These are phyloP conservation scores for Umbelopsis sp. DNA, from an alignment of 371 early-diverging fungal species.

Conservation along the genomic window DNA sequence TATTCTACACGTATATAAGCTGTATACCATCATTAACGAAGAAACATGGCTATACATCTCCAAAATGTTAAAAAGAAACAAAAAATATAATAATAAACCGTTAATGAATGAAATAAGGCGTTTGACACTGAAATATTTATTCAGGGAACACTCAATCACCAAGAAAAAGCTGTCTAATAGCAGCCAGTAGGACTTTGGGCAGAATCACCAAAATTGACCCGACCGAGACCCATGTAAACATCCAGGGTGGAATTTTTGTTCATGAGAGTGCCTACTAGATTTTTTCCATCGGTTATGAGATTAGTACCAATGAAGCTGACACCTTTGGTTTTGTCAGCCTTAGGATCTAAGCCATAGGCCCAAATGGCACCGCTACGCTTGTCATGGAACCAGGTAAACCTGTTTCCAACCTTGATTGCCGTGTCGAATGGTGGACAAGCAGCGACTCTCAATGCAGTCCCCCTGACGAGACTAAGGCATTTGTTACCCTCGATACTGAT, in stretches of 20 bases:
- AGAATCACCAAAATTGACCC: not conserved
- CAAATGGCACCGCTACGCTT: slow-evolving; percentile 24
- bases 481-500: no score
- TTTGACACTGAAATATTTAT: no score
- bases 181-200: not conserved
- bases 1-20: no score
- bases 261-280: slow-evolving; percentile 14
- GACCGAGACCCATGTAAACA: not conserved
- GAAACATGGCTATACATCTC: no score
- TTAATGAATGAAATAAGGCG: no score
- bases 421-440: slow-evolving; percentile 20
- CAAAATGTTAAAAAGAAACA: no score
- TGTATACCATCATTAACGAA: no score
- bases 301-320: slow-evolving; percentile 1
- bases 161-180: not conserved
- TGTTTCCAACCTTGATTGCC: slow-evolving; percentile 19
- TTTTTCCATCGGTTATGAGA: slow-evolving; percentile 19
- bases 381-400: slow-evolving; percentile 24
- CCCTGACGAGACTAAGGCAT: no score
- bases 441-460: no score
- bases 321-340: slow-evolving; percentile 19
- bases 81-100: no score
- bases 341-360: slow-evolving; percentile 22
- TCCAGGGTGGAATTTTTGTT: not conserved
- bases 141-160: no score